phyloP scores from a whole-genome alignment of 2,329 filamentous ascomycete species.

The Clonostachys rosea region DNA sequence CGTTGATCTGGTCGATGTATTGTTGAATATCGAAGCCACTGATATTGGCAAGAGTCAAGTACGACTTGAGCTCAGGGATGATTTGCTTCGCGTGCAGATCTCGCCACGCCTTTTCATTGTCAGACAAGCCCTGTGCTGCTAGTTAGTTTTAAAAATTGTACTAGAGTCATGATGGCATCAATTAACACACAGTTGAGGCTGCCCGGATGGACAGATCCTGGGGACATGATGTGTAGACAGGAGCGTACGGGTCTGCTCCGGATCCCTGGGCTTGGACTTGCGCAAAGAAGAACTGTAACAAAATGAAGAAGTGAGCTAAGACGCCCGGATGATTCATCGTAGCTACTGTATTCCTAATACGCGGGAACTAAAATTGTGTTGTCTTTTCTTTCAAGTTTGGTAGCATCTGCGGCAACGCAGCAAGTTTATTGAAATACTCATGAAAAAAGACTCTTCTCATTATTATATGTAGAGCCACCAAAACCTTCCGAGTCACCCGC shows the following conservation, averaged over 20 bases:
- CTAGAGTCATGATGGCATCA: too few species aligned
- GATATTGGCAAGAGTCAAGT: constrained; percentile 13
- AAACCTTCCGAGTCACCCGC: too few species aligned
- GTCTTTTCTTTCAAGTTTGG: too few species aligned
- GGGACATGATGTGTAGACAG: constrained; percentile 4
- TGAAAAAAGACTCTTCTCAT: too few species aligned
- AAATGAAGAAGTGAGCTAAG: too few species aligned
- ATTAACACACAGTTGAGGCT: constrained; percentile 1
- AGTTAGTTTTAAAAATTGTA: too few species aligned
- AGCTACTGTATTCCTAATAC: too few species aligned
- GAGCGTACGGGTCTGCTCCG: constrained; percentile 4
- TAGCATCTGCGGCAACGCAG: too few species aligned
- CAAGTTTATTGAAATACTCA: too few species aligned
- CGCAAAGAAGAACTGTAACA: background rate
- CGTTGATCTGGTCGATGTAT: constrained; percentile 12
- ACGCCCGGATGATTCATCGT: too few species aligned
- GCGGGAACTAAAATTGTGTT: too few species aligned
- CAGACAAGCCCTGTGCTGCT: constrained; percentile 11
- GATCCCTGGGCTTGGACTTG: background rate
- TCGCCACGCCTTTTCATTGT: constrained; percentile 12
- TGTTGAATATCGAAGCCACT: constrained; percentile 9
- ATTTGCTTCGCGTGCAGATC: constrained; percentile 9
- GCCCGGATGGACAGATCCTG: background rate
- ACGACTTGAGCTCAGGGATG: constrained; percentile 9
- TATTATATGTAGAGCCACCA: too few species aligned